Conservation (phyloP, 2,329 filamentous ascomycete species). For the Aureobasidium vineae region DNA sequence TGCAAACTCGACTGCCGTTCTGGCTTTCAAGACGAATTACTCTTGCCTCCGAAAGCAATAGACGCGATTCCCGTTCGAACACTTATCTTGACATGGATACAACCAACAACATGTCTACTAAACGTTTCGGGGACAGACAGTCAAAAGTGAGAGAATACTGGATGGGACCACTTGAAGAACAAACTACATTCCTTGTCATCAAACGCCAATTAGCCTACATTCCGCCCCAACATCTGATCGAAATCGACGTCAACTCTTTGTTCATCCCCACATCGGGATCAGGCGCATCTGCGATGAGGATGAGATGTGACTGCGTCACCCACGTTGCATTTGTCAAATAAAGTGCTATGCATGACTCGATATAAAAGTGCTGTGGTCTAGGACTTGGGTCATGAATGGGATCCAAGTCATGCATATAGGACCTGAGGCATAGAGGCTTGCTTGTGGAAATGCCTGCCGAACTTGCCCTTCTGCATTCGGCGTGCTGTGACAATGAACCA, state of each 20-base stretch:
- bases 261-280: background rate
- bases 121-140: background rate
- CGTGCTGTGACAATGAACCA: slow-evolving; percentile 11
- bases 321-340: background rate
- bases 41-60: background rate
- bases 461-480: background rate
- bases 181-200: background rate
- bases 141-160: background rate
- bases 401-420: background rate
- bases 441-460: slow-evolving; percentile 11
- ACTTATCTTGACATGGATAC: background rate
- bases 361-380: background rate
- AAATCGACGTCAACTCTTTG: background rate
- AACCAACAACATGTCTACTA: background rate
- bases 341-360: background rate
- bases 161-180: background rate
- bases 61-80: background rate
- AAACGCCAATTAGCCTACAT: background rate
- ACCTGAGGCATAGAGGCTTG: background rate
- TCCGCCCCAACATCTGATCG: background rate
- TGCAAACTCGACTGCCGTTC: background rate
- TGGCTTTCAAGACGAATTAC: background rate
- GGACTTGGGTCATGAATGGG: background rate
- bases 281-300: background rate
- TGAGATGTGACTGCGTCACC: background rate